These are phyloP conservation scores for Pyrenophora teres DNA, from an alignment of 2,329 filamentous ascomycete genomes.

Conservation along the genomic window DNA sequence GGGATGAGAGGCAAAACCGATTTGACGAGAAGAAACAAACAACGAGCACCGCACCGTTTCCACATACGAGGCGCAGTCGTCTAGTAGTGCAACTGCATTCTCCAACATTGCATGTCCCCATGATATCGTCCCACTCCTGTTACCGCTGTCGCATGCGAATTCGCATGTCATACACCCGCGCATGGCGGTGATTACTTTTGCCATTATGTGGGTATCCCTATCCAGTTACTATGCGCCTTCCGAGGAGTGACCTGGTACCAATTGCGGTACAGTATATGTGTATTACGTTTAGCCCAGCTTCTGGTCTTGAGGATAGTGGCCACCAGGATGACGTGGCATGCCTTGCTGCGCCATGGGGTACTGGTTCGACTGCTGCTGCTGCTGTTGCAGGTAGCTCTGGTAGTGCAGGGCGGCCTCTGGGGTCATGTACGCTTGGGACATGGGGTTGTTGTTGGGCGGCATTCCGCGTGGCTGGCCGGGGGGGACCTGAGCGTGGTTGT, in stretches of 20 bases:
- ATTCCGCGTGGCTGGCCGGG: constrained; percentile 70
- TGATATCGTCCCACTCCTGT: constrained; percentile 36
- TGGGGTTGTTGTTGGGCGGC: constrained; percentile 66
- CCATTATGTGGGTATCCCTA: constrained; percentile 49
- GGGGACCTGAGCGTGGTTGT: constrained; percentile 78
- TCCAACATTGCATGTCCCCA: constrained; percentile 39
- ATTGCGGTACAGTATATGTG: constrained; percentile 26
- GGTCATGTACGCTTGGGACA: constrained; percentile 67
- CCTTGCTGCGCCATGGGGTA: constrained; percentile 79
- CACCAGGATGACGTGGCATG: constrained; percentile 64
- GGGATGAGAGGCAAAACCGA: constrained; percentile 25
- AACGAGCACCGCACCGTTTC: constrained; percentile 41
- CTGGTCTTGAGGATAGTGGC: constrained; percentile 72
- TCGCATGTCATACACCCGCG: constrained; percentile 26
- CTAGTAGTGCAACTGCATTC: constrained; percentile 33
- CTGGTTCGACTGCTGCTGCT: constrained; percentile 64
- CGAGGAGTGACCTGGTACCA: constrained; percentile 35
- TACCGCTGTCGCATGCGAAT: constrained; percentile 21
- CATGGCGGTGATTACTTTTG: constrained; percentile 42
- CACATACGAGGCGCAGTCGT: constrained; percentile 45
- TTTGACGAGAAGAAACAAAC: constrained; percentile 27
- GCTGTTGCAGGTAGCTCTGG: constrained; percentile 73
- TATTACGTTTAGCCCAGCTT: constrained; percentile 46
- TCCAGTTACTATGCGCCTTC: constrained; percentile 41
- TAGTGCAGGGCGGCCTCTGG: constrained; percentile 76